Percentiles rank a stretch among this genome's conserved stretches.
These are phyloP conservation scores for Ziziphus jujuba DNA, from an alignment of 306 rosid species.

Conservation along the genomic window DNA sequence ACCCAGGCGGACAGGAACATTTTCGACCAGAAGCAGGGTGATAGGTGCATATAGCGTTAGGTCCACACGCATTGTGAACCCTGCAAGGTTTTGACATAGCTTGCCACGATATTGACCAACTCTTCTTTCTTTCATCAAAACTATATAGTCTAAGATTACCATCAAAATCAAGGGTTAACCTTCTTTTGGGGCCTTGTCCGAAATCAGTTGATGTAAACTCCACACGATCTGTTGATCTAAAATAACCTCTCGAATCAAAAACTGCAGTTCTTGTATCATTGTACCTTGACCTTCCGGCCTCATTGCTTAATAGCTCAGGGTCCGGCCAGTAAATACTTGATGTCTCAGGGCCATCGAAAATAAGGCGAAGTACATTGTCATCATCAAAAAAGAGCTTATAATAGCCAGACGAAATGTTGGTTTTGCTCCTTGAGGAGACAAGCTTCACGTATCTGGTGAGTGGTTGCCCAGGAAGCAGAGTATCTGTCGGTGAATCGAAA, in stretches of 20 bases:
- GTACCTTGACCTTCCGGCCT: slow-evolving; percentile 30
- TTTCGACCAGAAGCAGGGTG: slow-evolving; percentile 9
- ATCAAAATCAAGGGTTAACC: slow-evolving; percentile 42
- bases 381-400: slow-evolving; percentile 42
- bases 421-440: slow-evolving; percentile 48
- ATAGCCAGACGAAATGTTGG: slow-evolving; percentile 50
- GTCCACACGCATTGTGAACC: slow-evolving; percentile 45
- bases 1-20: slow-evolving; percentile 14
- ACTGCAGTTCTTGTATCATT: slow-evolving; percentile 45
- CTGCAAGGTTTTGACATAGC: slow-evolving; percentile 35
- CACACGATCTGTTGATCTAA: slow-evolving; percentile 46
- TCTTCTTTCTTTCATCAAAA: slow-evolving; percentile 24
- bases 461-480: slow-evolving; percentile 47
- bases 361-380: slow-evolving; percentile 45
- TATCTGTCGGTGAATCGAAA: slow-evolving; percentile 49
- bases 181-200: slow-evolving; percentile 37
- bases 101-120: slow-evolving; percentile 56
- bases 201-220: slow-evolving; percentile 39
- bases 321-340: slow-evolving; percentile 61
- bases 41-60: slow-evolving; percentile 18
- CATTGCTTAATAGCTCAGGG: slow-evolving; percentile 40
- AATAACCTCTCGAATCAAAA: slow-evolving; percentile 40
- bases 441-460: slow-evolving; percentile 44
- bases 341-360: slow-evolving; percentile 46
- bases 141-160: slow-evolving; percentile 58